phyloP scores from a whole-genome alignment of 2,329 filamentous ascomycete species.

The Fusarium nurragi region DNA sequence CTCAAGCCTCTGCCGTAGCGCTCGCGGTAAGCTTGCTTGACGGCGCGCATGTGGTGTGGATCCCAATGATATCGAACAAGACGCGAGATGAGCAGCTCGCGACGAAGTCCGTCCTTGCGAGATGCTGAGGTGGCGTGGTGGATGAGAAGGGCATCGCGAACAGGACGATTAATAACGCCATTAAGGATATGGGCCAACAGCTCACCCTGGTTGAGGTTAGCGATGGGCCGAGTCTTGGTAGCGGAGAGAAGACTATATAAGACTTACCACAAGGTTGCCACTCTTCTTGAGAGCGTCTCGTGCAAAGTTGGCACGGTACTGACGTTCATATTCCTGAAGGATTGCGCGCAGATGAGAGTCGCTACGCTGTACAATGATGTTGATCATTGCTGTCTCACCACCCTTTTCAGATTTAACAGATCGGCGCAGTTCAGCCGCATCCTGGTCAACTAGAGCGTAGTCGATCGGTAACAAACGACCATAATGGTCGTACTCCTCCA shows the following conservation, averaged over 20 bases:
- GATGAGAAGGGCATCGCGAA: slow-evolving; percentile 89
- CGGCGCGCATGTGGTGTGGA: slow-evolving; percentile 77
- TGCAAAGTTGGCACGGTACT: slow-evolving; percentile 83
- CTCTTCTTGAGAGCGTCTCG: slow-evolving; percentile 88
- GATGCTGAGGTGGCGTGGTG: slow-evolving; percentile 87
- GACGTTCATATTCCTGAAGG: slow-evolving; percentile 77
- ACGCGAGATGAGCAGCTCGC: slow-evolving; percentile 87
- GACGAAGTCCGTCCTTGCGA: slow-evolving; percentile 75
- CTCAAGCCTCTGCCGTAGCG: slow-evolving; percentile 80
- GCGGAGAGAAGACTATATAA: neutral
- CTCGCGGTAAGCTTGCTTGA: slow-evolving; percentile 82
- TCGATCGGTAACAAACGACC: slow-evolving; percentile 69
- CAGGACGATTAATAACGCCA: slow-evolving; percentile 93
- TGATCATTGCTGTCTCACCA: slow-evolving; percentile 87
- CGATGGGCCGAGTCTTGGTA: neutral
- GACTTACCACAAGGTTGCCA: slow-evolving; percentile 87
- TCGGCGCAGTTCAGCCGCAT: slow-evolving; percentile 75
- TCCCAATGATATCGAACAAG: slow-evolving; percentile 96
- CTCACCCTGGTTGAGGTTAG: slow-evolving; percentile 74
- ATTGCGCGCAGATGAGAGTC: slow-evolving; percentile 85
- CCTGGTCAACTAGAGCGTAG: slow-evolving; percentile 69
- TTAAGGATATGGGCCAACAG: slow-evolving; percentile 95
- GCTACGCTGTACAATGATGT: slow-evolving; percentile 81
- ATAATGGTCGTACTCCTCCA: slow-evolving; percentile 79
- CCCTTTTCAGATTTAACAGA: slow-evolving; percentile 78